phyloP scores from a whole-genome alignment of 106 monocot species.

The Acorus calamus region DNA sequence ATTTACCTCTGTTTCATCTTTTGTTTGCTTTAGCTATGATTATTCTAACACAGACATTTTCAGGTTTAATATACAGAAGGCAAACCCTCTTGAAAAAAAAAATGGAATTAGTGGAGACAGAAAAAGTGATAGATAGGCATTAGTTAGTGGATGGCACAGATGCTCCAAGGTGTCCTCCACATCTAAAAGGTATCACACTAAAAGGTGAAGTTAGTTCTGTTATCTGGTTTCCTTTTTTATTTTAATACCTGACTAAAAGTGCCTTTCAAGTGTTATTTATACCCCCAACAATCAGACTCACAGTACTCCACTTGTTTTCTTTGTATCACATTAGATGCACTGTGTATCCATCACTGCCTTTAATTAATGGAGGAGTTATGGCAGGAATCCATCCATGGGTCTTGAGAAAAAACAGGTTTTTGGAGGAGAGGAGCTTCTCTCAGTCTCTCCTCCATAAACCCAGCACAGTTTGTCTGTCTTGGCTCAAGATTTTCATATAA shows the following conservation, averaged over 20 bases:
- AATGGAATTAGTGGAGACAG: background rate
- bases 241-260: no score
- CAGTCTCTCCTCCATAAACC: background rate
- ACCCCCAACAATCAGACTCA: conserved; percentile 1
- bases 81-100: background rate
- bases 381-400: conserved; percentile 11
- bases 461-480: conserved; percentile 8
- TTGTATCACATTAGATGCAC: background rate
- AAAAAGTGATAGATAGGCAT: conserved; percentile 9
- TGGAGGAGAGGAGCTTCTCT: background rate
- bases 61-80: no score
- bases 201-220: no score
- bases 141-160: conserved; percentile 10
- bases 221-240: no score
- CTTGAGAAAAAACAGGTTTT: background rate
- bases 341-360: background rate
- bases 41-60: no score
- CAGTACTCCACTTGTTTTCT: background rate
- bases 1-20: no score
- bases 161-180: background rate
- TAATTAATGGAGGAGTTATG: background rate
- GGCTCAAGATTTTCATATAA: background rate
- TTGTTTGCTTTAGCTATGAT: no score
- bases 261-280: no score
- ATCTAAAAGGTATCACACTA: no score